Evolutionary conservation across 176 grass and related monocot species (phyloP).

Genomic region (Saccharum spontaneum): DNA sequence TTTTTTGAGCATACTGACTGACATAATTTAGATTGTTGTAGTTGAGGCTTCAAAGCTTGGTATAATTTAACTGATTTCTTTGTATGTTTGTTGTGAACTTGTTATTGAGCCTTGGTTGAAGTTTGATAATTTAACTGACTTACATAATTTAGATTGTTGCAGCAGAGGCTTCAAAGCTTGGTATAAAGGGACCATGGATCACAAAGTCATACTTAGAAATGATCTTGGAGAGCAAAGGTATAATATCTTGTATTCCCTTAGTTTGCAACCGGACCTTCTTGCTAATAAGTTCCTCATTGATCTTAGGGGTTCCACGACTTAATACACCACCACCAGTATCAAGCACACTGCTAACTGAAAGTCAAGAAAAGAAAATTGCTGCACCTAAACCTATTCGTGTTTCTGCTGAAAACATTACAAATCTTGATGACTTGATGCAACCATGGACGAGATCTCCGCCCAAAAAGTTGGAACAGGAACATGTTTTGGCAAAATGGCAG

Average conservation of each 20-base stretch:
- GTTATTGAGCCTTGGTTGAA: neutral
- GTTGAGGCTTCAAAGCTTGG: constrained; percentile 73
- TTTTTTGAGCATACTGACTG: no score
- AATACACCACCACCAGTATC: constrained; percentile 90
- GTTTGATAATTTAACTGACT: constrained; percentile 45
- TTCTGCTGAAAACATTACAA: constrained; percentile 44
- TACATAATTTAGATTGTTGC: constrained; percentile 82
- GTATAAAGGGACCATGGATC: constrained; percentile 92
- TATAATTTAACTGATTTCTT: constrained; percentile 46
- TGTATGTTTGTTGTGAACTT: constrained; percentile 15
- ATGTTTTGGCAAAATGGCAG: constrained; percentile 78
- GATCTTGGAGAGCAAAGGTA: constrained; percentile 97
- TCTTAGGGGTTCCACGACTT: constrained; percentile 82
- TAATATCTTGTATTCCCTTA: constrained; percentile 24
- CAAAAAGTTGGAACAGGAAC: constrained; percentile 82
- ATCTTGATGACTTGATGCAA: constrained; percentile 76
- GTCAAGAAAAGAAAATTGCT: constrained; percentile 83
- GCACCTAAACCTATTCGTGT: constrained; percentile 83
- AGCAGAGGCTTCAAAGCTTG: constrained; percentile 77
- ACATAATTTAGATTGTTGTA: constrained; percentile 91
- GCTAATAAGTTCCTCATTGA: constrained; percentile 47
- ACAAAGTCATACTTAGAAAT: constrained; percentile 99
- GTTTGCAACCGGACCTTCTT: constrained; percentile 12
- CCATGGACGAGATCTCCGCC: constrained; percentile 92
- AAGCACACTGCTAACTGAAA: constrained; percentile 67